These are phyloP conservation scores for Boehmeria nivea DNA, from an alignment of 306 rosid genomes.

Conservation along the genomic window DNA sequence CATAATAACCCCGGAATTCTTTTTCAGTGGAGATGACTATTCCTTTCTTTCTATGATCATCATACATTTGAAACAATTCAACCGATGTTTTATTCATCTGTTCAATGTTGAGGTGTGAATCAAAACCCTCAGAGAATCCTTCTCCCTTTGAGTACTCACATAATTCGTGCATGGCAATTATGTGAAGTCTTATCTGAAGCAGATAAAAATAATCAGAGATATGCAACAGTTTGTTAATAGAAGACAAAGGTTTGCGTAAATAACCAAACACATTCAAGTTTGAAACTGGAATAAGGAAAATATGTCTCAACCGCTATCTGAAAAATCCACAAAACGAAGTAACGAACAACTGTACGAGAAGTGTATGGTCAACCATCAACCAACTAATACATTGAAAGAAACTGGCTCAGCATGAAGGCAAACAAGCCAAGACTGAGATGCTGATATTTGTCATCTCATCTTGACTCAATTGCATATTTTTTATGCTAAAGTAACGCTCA, in stretches of 20 bases:
- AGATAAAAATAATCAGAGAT: conserved; percentile 10
- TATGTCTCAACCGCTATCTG: too few relatives aligned
- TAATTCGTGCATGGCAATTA: conserved; percentile 92
- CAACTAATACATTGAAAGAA: too few relatives aligned
- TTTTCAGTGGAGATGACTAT: conserved; percentile 58
- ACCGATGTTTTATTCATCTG: conserved; percentile 99
- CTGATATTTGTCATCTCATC: not conserved
- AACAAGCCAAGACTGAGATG: too few relatives aligned
- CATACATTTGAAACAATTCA: conserved; percentile 91
- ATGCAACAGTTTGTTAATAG: not conserved
- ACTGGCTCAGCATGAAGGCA: too few relatives aligned
- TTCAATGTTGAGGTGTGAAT: conserved; percentile 97
- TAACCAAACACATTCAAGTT: conserved; percentile 7
- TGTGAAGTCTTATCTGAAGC: conserved; percentile 86
- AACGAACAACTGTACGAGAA: too few relatives aligned
- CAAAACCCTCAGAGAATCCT: conserved; percentile 97
- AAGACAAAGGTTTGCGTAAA: not conserved
- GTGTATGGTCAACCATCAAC: too few relatives aligned
- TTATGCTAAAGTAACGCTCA: not conserved
- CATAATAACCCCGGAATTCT: conserved; percentile 97
- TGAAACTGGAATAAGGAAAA: not conserved
- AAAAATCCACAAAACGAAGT: too few relatives aligned
- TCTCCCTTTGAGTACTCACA: conserved; percentile 97
- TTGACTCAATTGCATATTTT: not conserved
- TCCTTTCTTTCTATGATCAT: conserved; percentile 97